Evolutionary conservation across 129 eudicot species (phyloP).

Genomic region (Arctium lappa): DNA sequence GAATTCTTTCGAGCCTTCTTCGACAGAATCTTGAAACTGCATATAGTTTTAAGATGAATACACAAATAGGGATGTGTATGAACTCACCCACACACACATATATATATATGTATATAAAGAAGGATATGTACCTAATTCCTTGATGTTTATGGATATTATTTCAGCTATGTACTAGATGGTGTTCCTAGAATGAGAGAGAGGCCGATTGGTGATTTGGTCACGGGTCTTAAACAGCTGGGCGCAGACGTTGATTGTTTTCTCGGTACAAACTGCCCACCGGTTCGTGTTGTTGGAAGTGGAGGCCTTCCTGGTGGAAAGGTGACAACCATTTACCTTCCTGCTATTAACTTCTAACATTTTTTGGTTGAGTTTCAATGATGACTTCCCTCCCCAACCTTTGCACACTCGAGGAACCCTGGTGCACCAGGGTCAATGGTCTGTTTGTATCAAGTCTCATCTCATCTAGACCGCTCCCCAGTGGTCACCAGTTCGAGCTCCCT

Average conservation of each 20-base stretch:
- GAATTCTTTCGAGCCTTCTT: neutral
- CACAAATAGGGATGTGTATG: neutral
- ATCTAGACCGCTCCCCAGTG: too few relatives aligned
- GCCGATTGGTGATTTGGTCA: slow-evolving; percentile 92
- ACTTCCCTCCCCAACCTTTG: too few relatives aligned
- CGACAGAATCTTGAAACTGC: neutral
- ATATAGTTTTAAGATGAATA: neutral
- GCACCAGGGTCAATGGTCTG: too few relatives aligned
- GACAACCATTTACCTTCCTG: slow-evolving; percentile 1
- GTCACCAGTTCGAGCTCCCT: too few relatives aligned
- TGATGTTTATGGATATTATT: neutral
- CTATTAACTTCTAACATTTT: neutral
- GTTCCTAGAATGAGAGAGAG: slow-evolving; percentile 99
- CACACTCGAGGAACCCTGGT: too few relatives aligned
- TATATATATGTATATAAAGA: neutral
- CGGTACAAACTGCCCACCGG: slow-evolving; percentile 98
- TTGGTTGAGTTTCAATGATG: neutral
- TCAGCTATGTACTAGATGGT: slow-evolving; percentile 91
- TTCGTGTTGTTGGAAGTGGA: slow-evolving; percentile 77
- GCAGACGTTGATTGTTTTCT: slow-evolving; percentile 91
- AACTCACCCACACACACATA: neutral
- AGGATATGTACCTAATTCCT: neutral
- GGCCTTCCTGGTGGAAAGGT: slow-evolving; percentile 99
- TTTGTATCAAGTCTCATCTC: too few relatives aligned
- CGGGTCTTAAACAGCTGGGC: slow-evolving; percentile 95